phyloP scores from a whole-genome alignment of 2,329 filamentous ascomycete genomes.

The Fusarium sp. region DNA sequence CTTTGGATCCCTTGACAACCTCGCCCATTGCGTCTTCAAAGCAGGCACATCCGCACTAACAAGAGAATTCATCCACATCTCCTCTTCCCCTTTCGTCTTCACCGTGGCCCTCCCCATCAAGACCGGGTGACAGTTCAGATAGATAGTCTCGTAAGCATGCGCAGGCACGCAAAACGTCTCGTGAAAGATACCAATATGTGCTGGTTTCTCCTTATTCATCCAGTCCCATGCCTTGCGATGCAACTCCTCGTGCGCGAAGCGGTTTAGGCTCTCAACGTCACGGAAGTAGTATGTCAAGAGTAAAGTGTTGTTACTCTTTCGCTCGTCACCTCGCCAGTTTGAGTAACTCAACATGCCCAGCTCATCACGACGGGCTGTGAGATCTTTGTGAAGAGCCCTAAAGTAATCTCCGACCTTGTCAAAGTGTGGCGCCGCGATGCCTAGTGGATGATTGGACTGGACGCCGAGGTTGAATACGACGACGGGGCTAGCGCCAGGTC shows the following conservation, averaged over 20 bases:
- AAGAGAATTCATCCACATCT: constrained; percentile 48
- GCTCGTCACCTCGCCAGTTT: constrained; percentile 51
- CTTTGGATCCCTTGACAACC: constrained; percentile 43
- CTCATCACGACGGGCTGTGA: constrained; percentile 50
- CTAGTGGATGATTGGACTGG: constrained; percentile 59
- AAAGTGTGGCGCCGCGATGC: constrained; percentile 56
- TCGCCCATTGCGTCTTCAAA: constrained; percentile 48
- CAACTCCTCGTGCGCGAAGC: constrained; percentile 58
- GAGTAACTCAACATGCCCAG: constrained; percentile 58
- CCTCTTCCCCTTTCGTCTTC: constrained; percentile 34
- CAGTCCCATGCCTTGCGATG: constrained; percentile 61
- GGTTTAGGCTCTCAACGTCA: constrained; percentile 56
- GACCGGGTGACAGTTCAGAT: constrained; percentile 54
- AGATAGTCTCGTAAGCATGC: constrained; percentile 60
- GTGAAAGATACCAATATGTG: constrained; percentile 61
- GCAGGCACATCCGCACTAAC: constrained; percentile 45
- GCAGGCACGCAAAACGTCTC: constrained; percentile 59
- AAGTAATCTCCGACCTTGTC: constrained; percentile 52
- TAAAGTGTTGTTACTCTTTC: constrained; percentile 52
- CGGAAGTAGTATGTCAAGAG: constrained; percentile 60
- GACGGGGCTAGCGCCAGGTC: constrained; percentile 44
- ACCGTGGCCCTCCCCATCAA: constrained; percentile 47
- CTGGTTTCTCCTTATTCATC: constrained; percentile 51
- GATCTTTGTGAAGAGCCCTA: constrained; percentile 47
- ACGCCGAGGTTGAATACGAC: constrained; percentile 57